Conservation (phyloP, 257 asterid genomes). For the Solanum sejunctum region DNA sequence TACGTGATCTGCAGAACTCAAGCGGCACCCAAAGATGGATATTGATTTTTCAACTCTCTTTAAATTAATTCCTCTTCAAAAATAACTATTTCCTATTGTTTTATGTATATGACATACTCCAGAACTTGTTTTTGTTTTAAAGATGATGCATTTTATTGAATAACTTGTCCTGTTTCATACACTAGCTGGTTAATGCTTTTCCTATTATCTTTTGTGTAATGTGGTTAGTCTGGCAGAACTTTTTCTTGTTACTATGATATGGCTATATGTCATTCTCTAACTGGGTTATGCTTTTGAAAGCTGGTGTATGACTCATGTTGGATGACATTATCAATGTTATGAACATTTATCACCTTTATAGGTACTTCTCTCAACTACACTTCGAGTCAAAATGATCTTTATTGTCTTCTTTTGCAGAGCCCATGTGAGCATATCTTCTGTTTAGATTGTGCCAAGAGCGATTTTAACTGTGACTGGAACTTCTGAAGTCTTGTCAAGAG, state of each 20-base stretch:
- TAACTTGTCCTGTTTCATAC: neutral
- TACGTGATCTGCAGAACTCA: too few species aligned
- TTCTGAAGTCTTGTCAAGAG: neutral
- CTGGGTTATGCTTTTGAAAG: neutral
- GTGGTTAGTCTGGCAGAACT: neutral
- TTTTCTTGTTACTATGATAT: neutral
- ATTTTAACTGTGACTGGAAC: slow-evolving; percentile 4
- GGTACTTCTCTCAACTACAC: neutral
- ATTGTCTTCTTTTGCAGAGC: slow-evolving; percentile 49
- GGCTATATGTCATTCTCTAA: neutral
- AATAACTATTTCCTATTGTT: neutral
- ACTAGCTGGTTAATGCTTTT: neutral
- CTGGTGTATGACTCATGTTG: neutral
- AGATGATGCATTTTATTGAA: neutral
- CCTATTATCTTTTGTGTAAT: neutral
- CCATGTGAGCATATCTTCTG: slow-evolving; percentile 97
- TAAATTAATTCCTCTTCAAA: neutral
- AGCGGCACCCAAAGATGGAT: too few species aligned
- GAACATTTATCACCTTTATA: neutral
- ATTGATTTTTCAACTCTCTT: neutral
- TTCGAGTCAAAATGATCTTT: neutral
- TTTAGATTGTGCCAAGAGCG: slow-evolving; percentile 92
- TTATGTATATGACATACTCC: neutral
- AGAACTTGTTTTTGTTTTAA: neutral
- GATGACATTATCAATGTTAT: neutral